Evolutionary conservation across 139 green algal genomes (phyloP).

Genomic region (Gonium pectorale): DNA sequence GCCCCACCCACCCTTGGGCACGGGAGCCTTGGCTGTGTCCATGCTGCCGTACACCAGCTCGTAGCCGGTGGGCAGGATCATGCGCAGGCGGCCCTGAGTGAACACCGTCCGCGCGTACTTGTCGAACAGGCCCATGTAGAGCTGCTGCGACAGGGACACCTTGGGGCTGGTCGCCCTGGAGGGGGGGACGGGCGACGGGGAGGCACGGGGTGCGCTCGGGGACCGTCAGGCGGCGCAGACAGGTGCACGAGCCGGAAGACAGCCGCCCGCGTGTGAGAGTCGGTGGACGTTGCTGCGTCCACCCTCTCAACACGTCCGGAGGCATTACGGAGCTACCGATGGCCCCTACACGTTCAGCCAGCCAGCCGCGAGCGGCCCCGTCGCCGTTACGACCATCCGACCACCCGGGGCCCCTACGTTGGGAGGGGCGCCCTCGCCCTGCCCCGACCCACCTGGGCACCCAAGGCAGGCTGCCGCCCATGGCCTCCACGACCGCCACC

Average conservation of each 20-base stretch:
- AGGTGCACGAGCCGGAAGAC: too few species aligned
- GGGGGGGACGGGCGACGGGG: background rate
- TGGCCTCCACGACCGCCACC: slow-evolving; percentile 69
- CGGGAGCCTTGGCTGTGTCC: slow-evolving; percentile 17
- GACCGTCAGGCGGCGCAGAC: too few species aligned
- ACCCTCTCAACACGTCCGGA: too few species aligned
- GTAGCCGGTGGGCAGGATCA: slow-evolving; percentile 89
- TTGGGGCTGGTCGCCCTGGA: slow-evolving; percentile 73
- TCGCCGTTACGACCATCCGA: too few species aligned
- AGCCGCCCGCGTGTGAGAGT: too few species aligned
- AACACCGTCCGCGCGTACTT: slow-evolving; percentile 73
- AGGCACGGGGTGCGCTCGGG: too few species aligned
- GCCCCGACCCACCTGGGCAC: slow-evolving; percentile 27
- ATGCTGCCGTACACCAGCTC: slow-evolving; percentile 78
- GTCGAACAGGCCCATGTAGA: slow-evolving; percentile 60
- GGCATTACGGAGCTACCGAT: too few species aligned
- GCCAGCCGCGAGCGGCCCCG: too few species aligned
- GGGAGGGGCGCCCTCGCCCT: too few species aligned
- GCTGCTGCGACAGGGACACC: slow-evolving; percentile 43
- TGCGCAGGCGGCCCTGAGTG: slow-evolving; percentile 70
- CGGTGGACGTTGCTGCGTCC: too few species aligned
- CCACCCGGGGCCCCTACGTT: too few species aligned
- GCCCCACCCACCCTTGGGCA: background rate
- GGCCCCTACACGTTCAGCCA: too few species aligned
- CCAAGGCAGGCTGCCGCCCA: slow-evolving; percentile 50